phyloP scores from a whole-genome alignment of 1,284 basidiomycete genomes.

The Pisolithus thermaeus region DNA sequence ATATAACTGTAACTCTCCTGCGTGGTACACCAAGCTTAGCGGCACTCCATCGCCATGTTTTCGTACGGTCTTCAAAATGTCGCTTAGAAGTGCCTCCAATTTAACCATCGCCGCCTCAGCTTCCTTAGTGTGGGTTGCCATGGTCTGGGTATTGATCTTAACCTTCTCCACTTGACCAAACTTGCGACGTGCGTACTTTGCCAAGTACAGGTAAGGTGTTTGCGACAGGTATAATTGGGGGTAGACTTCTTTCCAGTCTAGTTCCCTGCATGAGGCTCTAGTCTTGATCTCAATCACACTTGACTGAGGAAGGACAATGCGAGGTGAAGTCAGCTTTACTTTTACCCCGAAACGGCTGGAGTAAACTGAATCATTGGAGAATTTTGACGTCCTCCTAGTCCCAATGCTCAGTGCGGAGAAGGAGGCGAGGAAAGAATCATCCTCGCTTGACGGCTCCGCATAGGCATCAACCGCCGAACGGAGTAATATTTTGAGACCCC shows the following conservation, averaged over 20 bases:
- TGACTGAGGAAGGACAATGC: conserved; percentile 28
- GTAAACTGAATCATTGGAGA: conserved; percentile 1
- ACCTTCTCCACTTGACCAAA: conserved; percentile 28
- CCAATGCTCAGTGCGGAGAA: conserved; percentile 22
- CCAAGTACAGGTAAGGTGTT: conserved; percentile 32
- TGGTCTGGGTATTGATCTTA: conserved; percentile 18
- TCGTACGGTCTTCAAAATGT: conserved; percentile 20
- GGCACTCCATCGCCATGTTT: conserved; percentile 21
- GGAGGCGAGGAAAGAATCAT: conserved; percentile 20
- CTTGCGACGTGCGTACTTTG: conserved; percentile 27
- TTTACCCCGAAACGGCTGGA: conserved; percentile 6
- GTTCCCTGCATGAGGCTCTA: conserved; percentile 20
- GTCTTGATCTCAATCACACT: conserved; percentile 38
- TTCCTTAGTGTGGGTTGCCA: conserved; percentile 18
- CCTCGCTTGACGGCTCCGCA: conserved; percentile 9
- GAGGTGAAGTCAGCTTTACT: conserved; percentile 12
- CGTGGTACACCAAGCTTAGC: conserved; percentile 21
- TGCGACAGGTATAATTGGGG: conserved; percentile 38
- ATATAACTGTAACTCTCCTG: conserved; percentile 19
- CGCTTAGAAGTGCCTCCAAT: conserved; percentile 21
- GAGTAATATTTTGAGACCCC: conserved; percentile 27
- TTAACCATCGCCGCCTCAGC: conserved; percentile 19
- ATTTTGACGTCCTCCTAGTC: neutral
- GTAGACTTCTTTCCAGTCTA: conserved; percentile 34
- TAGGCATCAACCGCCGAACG: conserved; percentile 31